These are phyloP conservation scores for Nothophaeocryptopus gaeumannii DNA, from an alignment of 2,329 filamentous ascomycete genomes.

Conservation along the genomic window DNA sequence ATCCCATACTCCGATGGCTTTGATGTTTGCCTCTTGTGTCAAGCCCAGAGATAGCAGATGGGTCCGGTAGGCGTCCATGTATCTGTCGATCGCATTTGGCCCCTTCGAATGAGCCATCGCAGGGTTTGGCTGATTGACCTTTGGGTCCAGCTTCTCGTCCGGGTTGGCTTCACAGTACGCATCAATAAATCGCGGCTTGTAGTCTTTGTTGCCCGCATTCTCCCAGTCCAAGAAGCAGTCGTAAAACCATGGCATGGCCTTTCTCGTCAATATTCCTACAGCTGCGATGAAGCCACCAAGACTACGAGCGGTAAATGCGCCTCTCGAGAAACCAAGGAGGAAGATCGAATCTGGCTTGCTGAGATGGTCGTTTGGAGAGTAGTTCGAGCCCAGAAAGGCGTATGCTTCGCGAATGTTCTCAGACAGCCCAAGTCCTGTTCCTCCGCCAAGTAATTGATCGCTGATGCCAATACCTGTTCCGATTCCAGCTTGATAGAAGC, in stretches of 20 bases:
- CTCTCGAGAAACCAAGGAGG: constrained; percentile 46
- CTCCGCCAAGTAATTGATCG: constrained; percentile 34
- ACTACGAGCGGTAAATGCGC: constrained; percentile 45
- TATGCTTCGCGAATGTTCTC: constrained; percentile 61
- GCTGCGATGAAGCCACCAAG: constrained; percentile 46
- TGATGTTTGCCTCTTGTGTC: constrained; percentile 33
- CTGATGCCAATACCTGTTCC: constrained; percentile 36
- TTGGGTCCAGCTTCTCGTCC: constrained; percentile 16
- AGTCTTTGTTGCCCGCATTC: constrained; percentile 29
- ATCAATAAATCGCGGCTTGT: constrained; percentile 32
- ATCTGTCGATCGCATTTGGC: constrained; percentile 25
- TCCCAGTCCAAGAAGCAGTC: constrained; percentile 37
- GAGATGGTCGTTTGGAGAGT: constrained; percentile 36
- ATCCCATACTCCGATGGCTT: constrained; percentile 49
- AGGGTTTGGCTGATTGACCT: constrained; percentile 9
- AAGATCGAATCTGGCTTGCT: constrained; percentile 43
- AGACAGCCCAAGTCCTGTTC: constrained; percentile 35
- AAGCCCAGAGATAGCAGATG: constrained; percentile 25
- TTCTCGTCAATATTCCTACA: constrained; percentile 41
- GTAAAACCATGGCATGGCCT: constrained; percentile 35
- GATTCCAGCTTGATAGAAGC: constrained; percentile 40
- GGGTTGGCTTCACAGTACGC: constrained; percentile 26
- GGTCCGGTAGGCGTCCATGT: constrained; percentile 29
- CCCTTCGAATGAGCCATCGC: constrained; percentile 12
- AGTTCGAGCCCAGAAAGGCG: constrained; percentile 61